These are phyloP conservation scores for Leucaena leucocephala DNA, from an alignment of 306 rosid species.

Conservation along the genomic window DNA sequence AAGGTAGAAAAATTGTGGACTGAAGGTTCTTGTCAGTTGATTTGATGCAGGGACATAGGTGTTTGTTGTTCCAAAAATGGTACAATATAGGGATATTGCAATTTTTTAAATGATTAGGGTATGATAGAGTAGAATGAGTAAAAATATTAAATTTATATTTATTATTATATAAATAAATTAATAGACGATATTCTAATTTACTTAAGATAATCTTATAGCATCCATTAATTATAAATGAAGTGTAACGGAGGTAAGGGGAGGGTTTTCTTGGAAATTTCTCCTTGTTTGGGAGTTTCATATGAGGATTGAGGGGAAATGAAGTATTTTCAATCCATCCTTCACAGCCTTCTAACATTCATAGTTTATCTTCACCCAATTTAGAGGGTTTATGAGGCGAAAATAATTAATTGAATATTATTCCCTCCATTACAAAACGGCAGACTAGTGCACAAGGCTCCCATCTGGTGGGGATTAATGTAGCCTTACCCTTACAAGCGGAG, in stretches of 20 bases:
- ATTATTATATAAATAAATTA: neutral
- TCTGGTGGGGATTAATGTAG: too few relatives aligned
- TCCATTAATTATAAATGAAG: neutral
- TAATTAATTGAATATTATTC: neutral
- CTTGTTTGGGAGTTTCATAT: neutral
- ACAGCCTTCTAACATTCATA: neutral
- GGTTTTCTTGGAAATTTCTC: neutral
- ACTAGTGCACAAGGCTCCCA: too few relatives aligned
- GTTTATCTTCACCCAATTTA: neutral
- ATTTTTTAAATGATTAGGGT: too few relatives aligned
- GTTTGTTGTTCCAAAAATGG: neutral
- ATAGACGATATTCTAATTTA: neutral
- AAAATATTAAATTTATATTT: neutral
- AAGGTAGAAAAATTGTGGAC: neutral
- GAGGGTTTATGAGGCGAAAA: neutral
- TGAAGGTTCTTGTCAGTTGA: neutral
- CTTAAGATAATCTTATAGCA: neutral
- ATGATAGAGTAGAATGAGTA: neutral
- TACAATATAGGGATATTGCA: neutral
- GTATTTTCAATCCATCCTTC: neutral
- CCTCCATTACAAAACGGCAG: too few relatives aligned
- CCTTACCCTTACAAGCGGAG: too few relatives aligned
- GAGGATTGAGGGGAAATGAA: neutral
- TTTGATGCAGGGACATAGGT: neutral
- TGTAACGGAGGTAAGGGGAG: neutral